Evolutionary conservation across 2,329 filamentous ascomycete genomes (phyloP).

Genomic region (Botrytis cinerea): DNA sequence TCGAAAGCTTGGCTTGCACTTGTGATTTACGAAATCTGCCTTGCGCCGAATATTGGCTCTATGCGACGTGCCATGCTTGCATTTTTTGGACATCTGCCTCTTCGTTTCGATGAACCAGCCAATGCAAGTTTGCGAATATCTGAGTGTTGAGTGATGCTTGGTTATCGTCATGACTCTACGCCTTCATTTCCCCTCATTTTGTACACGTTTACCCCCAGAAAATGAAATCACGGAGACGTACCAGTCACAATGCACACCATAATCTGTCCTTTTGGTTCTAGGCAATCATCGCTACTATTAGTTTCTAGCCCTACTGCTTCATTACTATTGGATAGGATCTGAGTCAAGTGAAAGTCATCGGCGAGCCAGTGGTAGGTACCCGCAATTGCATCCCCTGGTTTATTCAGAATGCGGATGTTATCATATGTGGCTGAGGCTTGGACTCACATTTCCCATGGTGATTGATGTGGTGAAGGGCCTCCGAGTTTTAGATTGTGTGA

Average conservation of each 20-base stretch:
- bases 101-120: constrained; percentile 1
- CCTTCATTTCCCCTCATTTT: constrained; percentile 14
- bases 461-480: neutral
- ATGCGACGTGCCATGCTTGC: constrained; percentile 5
- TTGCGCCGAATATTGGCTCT: neutral
- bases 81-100: constrained; percentile 3
- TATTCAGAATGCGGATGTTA: neutral
- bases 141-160: neutral
- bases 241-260: constrained; percentile 12
- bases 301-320: neutral
- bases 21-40: constrained; percentile 1
- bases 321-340: constrained; percentile 5
- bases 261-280: constrained; percentile 12
- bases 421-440: constrained; percentile 10
- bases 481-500: constrained; percentile 5
- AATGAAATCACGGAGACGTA: neutral
- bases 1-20: neutral
- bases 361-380: neutral
- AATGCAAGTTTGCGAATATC: neutral
- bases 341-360: constrained; percentile 9
- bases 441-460: constrained; percentile 1
- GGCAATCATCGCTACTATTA: constrained; percentile 16
- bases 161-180: constrained; percentile 19
- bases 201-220: neutral
- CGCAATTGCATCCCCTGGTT: neutral